Base-by-base conservation (phyloP, 164 flowering plant genomes). In the Macadamia integrifolia region DNA sequence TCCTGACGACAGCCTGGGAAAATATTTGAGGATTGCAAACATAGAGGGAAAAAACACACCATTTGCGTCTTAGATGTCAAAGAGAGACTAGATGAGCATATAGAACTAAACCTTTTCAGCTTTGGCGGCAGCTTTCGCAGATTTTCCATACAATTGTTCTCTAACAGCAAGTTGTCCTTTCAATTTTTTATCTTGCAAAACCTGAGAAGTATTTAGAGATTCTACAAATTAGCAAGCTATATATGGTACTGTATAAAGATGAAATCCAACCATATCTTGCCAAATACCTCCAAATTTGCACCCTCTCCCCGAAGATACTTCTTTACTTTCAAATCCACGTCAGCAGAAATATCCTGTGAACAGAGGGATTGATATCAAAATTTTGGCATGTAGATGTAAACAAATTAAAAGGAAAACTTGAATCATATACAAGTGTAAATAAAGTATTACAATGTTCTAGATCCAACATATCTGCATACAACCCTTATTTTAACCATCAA, bases 41-140 rank as follows among this genome's bases (percentile, higher is more conserved):
- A 35, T 35, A 35, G 3, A 5, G 3, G 40, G 40, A 35, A 35
- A 35, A 35, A 35, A 35, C 5, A 35, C 40, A 35, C 50, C 50
- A 46, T 46, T 1, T 46, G 50, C 13, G 0, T 9, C 50, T 46
- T 46, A 46, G 7, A 46, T 46, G 9, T 46, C 50, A 46, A 46
- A 1, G 7, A 46, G 13, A 46, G 12, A 46, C 0, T 46, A 46
- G 50, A 46, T 8, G 50, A 46, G 50, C 13, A 46, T 46, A 46
- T 46, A 43, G 9, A 46, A 46, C 50, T 11, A 46, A 11, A 9
- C 9, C 97, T 92, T 90, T 71, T 94, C 98, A 65, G 79, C 82
- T 71, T 92, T 82, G 42, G 92, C 95, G 71, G 98, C 97, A 75
- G 84, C 83, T 74, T 80, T 81, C 6, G 97, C 99, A 71, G 99